Evolutionary conservation across 2,329 filamentous ascomycete species (phyloP), one percentile per base, ranked within the genome.

Genomic region (Thielaviopsis punctulata): DNA sequence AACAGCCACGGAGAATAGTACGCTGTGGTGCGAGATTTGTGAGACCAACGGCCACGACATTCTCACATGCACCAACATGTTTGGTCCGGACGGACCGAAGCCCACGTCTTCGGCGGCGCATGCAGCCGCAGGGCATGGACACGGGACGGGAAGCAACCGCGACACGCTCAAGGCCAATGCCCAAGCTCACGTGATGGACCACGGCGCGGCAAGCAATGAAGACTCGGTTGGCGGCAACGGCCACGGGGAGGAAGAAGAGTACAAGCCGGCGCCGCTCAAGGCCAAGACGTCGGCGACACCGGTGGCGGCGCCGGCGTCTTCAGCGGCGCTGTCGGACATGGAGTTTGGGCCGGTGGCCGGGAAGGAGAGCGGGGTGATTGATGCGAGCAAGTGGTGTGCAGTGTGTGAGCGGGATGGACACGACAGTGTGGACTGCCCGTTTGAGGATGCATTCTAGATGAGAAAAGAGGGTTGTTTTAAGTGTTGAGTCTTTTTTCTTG

Each of bases 401-500:
- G 73, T 96, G 45, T 98, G 92, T 64, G 92, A 98, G 71, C 80
- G 86, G 56, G 92, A 98, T 62, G 92, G 92, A 13, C 92, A 98
- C 64, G 86, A 95, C 66, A 95, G 90, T 62, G 89, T 94, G 56
- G 87, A 93, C 65, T 95, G 89, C 66, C 88, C 89, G 12, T 84
- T 94, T 66, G 89, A 95, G 68, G 87, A 93, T 65, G 80, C 79
- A 25, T 84, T 82, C 58, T 82, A 69, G 64, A 52, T 23, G 10
- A 36, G 13, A 36, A 15, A 4, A 36, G 9, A n/a, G 30, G 2
- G 41, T 13, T n/a, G n/a, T n/a, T n/a, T n/a, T n/a, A n/a, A n/a
- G n/a, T n/a, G n/a, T n/a, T n/a, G n/a, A n/a, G 13, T 36, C n/a
- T 36, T 49, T 18, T 24, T 51, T 12, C 13, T 44, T 12, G 24